Percentiles rank a stretch among this genome's conserved stretches.
These are phyloP conservation scores for Clavispora santaluciae DNA, from an alignment of 805 yeast species.

Conservation along the genomic window DNA sequence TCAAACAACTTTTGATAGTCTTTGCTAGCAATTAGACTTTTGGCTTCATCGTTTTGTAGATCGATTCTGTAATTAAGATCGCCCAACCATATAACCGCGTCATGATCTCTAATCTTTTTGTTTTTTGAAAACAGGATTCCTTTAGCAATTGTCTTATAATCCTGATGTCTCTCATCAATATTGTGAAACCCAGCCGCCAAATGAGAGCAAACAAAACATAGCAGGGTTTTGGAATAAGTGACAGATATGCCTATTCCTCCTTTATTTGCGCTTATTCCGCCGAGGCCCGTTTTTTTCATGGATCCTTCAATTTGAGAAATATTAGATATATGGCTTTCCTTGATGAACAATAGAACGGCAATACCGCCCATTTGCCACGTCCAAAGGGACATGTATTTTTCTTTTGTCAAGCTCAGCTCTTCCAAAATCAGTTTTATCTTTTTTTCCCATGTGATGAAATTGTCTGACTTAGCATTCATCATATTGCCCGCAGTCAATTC, in stretches of 20 bases:
- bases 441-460: conserved; percentile 61
- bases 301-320: conserved; percentile 65
- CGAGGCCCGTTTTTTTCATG: conserved; percentile 86
- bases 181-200: conserved; percentile 89
- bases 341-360: conserved; percentile 62
- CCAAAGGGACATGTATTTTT: conserved; percentile 57
- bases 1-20: conserved; percentile 54
- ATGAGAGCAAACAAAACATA: conserved; percentile 83
- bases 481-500: conserved; percentile 82
- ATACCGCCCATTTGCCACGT: conserved; percentile 86
- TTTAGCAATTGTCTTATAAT: conserved; percentile 72
- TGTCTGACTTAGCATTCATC: conserved; percentile 66
- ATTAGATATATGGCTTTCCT: conserved; percentile 44
- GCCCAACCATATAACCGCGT: conserved; percentile 84
- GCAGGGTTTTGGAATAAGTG: conserved; percentile 56
- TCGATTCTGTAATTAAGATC: conserved; percentile 86
- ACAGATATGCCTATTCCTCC: conserved; percentile 77
- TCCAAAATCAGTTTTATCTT: conserved; percentile 48
- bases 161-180: conserved; percentile 78
- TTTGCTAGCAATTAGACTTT: conserved; percentile 42
- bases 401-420: conserved; percentile 24
- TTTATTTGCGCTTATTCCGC: conserved; percentile 81
- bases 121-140: conserved; percentile 62
- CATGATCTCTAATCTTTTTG: conserved; percentile 63
- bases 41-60: conserved; percentile 65